Evolutionary conservation across 2,329 filamentous ascomycete species (phyloP), one percentile per base, ranked within the genome.

Genomic region (Zymoseptoria tritici): DNA sequence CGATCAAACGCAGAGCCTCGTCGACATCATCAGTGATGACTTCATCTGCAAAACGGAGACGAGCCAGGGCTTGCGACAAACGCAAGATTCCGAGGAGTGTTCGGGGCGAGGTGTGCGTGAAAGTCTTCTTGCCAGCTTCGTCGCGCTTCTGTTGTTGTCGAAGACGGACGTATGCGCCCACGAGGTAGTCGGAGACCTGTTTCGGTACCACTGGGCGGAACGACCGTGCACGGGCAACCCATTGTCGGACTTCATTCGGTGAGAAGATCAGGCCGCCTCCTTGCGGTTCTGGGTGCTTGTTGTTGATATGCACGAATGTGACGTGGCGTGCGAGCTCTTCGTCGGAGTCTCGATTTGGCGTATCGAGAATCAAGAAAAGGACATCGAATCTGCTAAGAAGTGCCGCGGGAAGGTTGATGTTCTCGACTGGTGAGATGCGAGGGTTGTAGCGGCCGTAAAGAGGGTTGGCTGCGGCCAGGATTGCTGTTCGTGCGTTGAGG

Each of bases 401-500:
- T 20, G 94, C 94, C 19, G 94, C 94, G n/a, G 94, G 94, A 49
- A 99, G 86, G 76, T 99, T 99, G 78, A 99, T 99, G 76, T 99
- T 99, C 76, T 99, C 94, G 24, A 99, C 92, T 0, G 94, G 94
- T 0, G 93, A 97, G 68, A 99, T 89, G 64, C 91, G 90, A 59
- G 94, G 94, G 78, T 99, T 99, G 81, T 99, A 99, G 63, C 94
- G 90, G 64, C 94, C 94, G 71, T 99, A 99, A 50, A 99, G 84
- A 60, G 94, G 94, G 78, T 99, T 99, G 67, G 94, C 94, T 20
- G 94, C 94, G 19, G 94, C 93, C 16, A 99, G 84, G 70, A 99
- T 73, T 2, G 71, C 66, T 2, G 94, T 97, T 63, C 94, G 88
- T 21, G 94, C 94, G 73, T 99, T 99, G 60, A 99, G 84, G 0